phyloP scores from a whole-genome alignment of 306 rosid species.

The Gastrolobium bilobum region DNA sequence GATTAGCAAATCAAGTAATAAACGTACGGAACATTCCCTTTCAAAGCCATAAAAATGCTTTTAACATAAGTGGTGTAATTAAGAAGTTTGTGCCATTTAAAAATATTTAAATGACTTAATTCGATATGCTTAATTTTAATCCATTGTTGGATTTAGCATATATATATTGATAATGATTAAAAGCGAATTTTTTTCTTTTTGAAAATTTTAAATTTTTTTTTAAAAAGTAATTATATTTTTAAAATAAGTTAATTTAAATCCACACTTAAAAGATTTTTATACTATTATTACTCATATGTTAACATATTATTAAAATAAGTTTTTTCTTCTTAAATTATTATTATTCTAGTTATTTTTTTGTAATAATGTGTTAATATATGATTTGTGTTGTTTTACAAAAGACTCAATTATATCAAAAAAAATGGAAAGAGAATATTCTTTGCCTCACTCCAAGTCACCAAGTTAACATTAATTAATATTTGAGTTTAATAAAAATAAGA shows the following conservation, averaged over 20 bases:
- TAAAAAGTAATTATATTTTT: background rate
- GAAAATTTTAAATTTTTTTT: background rate
- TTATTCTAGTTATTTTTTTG: background rate
- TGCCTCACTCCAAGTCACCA: background rate
- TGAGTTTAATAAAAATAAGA: background rate
- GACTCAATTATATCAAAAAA: background rate
- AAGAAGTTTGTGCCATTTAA: conserved; percentile 11
- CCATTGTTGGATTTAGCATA: background rate
- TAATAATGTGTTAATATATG: background rate
- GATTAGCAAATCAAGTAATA: conserved; percentile 13
- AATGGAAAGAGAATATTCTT: background rate
- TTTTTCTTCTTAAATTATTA: background rate
- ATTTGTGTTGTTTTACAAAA: background rate
- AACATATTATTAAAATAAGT: background rate
- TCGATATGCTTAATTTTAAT: no score
- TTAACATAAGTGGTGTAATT: background rate
- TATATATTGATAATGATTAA: no score
- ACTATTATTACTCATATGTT: background rate
- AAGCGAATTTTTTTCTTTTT: no score
- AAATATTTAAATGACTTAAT: background rate
- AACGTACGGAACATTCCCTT: background rate
- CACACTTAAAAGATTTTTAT: no score
- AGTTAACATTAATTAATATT: background rate
- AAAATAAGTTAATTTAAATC: no score
- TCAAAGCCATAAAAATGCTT: background rate